Conservation (phyloP, 306 rosid species). For the Fragaria vesca region DNA sequence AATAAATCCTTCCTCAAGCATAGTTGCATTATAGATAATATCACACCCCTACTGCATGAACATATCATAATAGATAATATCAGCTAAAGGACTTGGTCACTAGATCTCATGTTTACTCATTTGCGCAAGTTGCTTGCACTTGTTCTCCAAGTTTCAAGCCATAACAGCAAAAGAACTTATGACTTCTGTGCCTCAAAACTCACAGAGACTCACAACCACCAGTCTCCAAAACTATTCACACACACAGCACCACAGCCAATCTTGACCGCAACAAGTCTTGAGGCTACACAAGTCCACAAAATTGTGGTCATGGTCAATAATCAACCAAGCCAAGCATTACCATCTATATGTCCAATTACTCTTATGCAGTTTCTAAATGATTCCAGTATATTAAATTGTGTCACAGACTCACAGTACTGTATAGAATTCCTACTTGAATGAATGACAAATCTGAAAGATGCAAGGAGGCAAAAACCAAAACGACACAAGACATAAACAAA, state of each 20-base stretch:
- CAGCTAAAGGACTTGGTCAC: not conserved
- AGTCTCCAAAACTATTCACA: not conserved
- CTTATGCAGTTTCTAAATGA: not conserved
- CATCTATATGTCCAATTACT: not conserved
- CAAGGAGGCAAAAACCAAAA: constrained; percentile 2
- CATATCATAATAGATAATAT: not conserved
- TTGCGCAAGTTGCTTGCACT: not conserved
- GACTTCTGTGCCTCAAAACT: constrained; percentile 15
- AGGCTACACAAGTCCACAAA: constrained; percentile 31
- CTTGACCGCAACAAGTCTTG: constrained; percentile 24
- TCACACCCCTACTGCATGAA: not conserved
- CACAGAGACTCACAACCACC: constrained; percentile 14
- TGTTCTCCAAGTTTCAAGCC: constrained; percentile 2
- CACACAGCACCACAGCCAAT: constrained; percentile 20
- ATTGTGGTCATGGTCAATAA: constrained; percentile 32
- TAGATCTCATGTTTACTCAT: not conserved
- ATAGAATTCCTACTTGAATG: not conserved
- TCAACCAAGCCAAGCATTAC: constrained; percentile 5
- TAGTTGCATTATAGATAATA: no score
- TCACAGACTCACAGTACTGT: not conserved
- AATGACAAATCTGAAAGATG: not conserved
- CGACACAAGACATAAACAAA: not conserved
- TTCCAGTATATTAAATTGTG: not conserved
- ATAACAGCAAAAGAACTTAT: not conserved
- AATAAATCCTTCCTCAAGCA: not conserved